These are phyloP conservation scores for Nannizzia gypsea DNA, from an alignment of 2,329 filamentous ascomycete genomes.

Conservation along the genomic window DNA sequence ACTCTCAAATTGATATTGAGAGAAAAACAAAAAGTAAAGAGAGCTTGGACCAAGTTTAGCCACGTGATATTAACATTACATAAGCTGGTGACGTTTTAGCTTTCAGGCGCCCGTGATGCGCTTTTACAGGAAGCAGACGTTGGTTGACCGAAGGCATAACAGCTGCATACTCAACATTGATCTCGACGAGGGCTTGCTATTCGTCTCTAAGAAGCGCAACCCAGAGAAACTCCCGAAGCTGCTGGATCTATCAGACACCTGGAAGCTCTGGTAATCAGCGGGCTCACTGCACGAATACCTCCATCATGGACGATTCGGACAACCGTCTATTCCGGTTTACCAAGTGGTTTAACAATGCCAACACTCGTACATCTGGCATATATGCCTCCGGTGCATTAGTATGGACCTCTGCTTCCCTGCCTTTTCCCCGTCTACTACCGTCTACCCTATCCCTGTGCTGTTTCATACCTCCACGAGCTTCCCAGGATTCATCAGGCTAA, in stretches of 20 bases:
- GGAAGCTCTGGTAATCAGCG: neutral
- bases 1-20: no score
- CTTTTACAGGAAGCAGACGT: neutral
- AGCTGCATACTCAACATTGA: neutral
- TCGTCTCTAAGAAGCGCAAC: neutral
- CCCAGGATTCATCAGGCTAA: neutral
- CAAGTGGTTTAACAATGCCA: slow-evolving; percentile 56
- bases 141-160: neutral
- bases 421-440: neutral
- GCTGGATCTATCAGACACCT: neutral
- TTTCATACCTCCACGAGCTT: neutral
- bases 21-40: no score
- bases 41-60: neutral
- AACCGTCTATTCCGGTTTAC: slow-evolving; percentile 55
- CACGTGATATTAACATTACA: neutral
- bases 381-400: slow-evolving; percentile 56
- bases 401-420: slow-evolving; percentile 16
- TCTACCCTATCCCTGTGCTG: neutral
- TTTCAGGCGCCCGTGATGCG: neutral
- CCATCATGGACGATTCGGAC: slow-evolving; percentile 34
- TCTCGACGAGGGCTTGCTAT: neutral
- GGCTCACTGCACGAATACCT: neutral
- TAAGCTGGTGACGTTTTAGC: neutral
- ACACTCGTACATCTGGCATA: slow-evolving; percentile 52
- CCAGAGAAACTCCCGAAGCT: neutral